These are phyloP conservation scores for Aureobasidium sp. DNA, from an alignment of 2,329 filamentous ascomycete genomes.

Conservation along the genomic window DNA sequence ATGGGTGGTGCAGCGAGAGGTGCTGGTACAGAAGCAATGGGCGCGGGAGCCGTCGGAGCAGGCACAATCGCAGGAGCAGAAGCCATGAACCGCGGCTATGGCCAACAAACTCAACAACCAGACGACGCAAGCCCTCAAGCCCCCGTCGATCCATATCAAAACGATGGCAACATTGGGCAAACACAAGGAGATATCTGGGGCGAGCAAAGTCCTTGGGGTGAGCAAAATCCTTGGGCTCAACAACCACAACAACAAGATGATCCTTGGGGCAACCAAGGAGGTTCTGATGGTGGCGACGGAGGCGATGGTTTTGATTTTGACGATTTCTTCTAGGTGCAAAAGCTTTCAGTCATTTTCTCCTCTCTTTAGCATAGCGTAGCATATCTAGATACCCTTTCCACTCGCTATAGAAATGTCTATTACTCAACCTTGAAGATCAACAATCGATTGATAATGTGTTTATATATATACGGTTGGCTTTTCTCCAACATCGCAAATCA, in stretches of 20 bases:
- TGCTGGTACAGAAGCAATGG: slow-evolving; percentile 22
- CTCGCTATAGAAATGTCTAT: too few species aligned
- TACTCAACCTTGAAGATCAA: too few species aligned
- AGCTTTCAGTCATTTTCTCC: too few species aligned
- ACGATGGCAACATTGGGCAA: slow-evolving; percentile 12
- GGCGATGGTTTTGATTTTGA: slow-evolving; percentile 21
- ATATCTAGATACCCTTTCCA: slow-evolving; percentile 2
- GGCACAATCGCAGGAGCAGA: slow-evolving; percentile 52
- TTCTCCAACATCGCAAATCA: too few species aligned
- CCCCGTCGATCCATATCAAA: slow-evolving; percentile 25
- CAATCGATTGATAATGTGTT: too few species aligned
- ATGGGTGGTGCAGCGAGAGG: slow-evolving; percentile 27
- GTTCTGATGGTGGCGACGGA: slow-evolving; percentile 22
- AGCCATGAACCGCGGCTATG: slow-evolving; percentile 47
- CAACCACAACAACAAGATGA: slow-evolving; percentile 17
- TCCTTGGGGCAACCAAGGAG: slow-evolving; percentile 20
- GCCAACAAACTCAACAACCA: slow-evolving; percentile 16
- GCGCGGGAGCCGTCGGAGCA: slow-evolving; percentile 32
- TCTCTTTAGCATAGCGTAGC: neutral
- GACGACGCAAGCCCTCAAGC: slow-evolving; percentile 29
- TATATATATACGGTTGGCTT: too few species aligned
- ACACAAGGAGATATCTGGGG: slow-evolving; percentile 16
- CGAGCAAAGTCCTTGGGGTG: slow-evolving; percentile 15
- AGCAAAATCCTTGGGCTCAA: slow-evolving; percentile 6
- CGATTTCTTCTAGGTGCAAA: slow-evolving; percentile 15